Evolutionary conservation across 176 grass and related monocot species (phyloP).

Genomic region (Carex parvula): DNA sequence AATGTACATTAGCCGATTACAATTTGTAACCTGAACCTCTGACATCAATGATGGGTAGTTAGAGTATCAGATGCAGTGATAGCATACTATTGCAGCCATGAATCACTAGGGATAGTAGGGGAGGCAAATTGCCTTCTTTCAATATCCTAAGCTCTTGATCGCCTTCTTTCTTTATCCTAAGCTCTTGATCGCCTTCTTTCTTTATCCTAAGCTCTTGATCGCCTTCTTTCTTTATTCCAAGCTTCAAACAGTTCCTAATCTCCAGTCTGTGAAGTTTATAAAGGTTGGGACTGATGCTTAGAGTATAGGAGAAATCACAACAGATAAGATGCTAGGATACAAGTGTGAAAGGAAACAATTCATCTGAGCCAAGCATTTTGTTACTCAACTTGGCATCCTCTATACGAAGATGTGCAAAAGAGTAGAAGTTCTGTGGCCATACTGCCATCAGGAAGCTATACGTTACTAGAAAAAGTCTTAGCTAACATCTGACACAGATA

Average conservation of each 20-base stretch:
- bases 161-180: background rate
- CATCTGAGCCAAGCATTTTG: background rate
- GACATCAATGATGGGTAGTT: background rate
- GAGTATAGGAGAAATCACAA: background rate
- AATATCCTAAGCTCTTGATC: background rate
- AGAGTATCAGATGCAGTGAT: constrained; percentile 14
- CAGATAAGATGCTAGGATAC: background rate
- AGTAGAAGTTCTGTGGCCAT: constrained; percentile 11
- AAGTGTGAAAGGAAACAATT: background rate
- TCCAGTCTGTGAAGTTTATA: constrained; percentile 27
- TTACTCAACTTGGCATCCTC: constrained; percentile 18
- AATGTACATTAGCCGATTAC: constrained; percentile 27
- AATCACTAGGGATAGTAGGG: constrained; percentile 17
- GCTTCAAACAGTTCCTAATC: constrained; percentile 35
- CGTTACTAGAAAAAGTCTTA: no score
- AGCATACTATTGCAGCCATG: constrained; percentile 33
- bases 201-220: background rate
- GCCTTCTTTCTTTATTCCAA: no score
- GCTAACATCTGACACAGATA: background rate
- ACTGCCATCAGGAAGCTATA: background rate
- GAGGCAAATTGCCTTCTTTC: constrained; percentile 22
- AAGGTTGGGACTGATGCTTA: background rate
- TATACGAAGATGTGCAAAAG: constrained; percentile 12
- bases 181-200: no score
- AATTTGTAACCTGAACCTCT: constrained; percentile 34